These are phyloP conservation scores for Penicillium antarcticum DNA, from an alignment of 495 filamentous ascomycete genomes.

Conservation along the genomic window DNA sequence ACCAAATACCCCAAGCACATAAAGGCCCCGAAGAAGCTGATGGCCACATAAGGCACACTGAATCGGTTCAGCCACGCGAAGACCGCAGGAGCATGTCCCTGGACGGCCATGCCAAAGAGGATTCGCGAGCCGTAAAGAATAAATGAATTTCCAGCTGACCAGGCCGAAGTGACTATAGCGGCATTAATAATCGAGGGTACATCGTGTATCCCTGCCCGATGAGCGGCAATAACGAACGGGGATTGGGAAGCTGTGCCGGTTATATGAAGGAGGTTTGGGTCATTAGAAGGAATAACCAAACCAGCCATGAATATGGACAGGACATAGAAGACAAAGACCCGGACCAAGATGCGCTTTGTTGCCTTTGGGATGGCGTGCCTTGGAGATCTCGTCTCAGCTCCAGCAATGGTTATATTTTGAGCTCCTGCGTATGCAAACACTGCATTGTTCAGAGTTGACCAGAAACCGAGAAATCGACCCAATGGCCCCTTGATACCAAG, in stretches of 20 bases:
- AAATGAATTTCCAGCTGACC: constrained; percentile 38
- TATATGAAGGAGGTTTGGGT: constrained; percentile 34
- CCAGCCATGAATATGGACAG: constrained; percentile 32
- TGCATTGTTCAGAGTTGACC: constrained; percentile 49
- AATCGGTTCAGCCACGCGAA: constrained; percentile 53
- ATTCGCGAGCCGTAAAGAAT: constrained; percentile 37
- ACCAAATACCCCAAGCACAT: constrained; percentile 52
- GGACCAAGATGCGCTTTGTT: constrained; percentile 26
- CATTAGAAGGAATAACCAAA: constrained; percentile 43
- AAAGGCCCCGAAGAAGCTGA: constrained; percentile 39
- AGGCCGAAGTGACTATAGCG: constrained; percentile 34
- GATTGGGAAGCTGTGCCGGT: constrained; percentile 30
- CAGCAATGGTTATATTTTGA: constrained; percentile 40
- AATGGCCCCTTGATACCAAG: not conserved
- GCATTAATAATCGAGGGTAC: constrained; percentile 48
- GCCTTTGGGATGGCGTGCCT: constrained; percentile 28
- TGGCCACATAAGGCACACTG: constrained; percentile 52
- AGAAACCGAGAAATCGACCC: constrained; percentile 41
- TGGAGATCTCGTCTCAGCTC: constrained; percentile 33
- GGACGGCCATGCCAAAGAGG: constrained; percentile 33
- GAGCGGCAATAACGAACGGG: constrained; percentile 49
- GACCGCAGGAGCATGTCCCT: constrained; percentile 32
- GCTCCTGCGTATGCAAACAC: constrained; percentile 51
- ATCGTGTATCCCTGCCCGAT: constrained; percentile 21
- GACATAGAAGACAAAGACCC: constrained; percentile 31